Conservation (phyloP, 1,284 basidiomycete genomes). For the Afroboletus lepidellus region DNA sequence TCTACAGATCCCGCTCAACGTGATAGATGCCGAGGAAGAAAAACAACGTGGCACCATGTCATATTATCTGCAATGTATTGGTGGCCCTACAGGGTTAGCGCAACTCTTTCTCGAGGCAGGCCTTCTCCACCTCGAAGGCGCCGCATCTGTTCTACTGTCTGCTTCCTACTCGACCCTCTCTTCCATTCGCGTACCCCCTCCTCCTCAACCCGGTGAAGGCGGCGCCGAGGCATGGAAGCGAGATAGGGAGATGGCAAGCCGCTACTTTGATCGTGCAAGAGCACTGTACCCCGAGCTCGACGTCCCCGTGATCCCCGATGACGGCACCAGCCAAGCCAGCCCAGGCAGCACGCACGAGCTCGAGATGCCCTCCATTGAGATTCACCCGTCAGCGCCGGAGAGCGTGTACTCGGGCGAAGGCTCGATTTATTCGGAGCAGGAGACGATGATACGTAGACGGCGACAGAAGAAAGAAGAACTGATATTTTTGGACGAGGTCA, state of each 20-base stretch:
- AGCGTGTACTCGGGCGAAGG: conserved; percentile 34
- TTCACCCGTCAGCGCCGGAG: conserved; percentile 38
- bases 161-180: conserved; percentile 71
- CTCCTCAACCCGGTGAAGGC: conserved; percentile 46
- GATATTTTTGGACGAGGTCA: conserved; percentile 46
- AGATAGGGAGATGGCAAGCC: conserved; percentile 64
- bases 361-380: conserved; percentile 62
- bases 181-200: conserved; percentile 61
- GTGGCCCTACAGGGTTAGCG: conserved; percentile 60
- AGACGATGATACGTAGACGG: conserved; percentile 40
- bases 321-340: conserved; percentile 35
- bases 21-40: conserved; percentile 35
- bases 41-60: conserved; percentile 48
- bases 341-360: conserved; percentile 40
- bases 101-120: conserved; percentile 75
- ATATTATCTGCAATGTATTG: conserved; percentile 65
- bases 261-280: conserved; percentile 68
- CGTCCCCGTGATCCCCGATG: conserved; percentile 59
- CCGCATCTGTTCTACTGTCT: conserved; percentile 62
- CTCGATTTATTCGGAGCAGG: conserved; percentile 37
- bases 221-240: conserved; percentile 66
- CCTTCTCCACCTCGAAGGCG: conserved; percentile 71
- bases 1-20: conserved; percentile 43
- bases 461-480: conserved; percentile 51
- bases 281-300: conserved; percentile 58